phyloP scores from a whole-genome alignment of 495 filamentous ascomycete genomes.

The Penicillium herquei region DNA sequence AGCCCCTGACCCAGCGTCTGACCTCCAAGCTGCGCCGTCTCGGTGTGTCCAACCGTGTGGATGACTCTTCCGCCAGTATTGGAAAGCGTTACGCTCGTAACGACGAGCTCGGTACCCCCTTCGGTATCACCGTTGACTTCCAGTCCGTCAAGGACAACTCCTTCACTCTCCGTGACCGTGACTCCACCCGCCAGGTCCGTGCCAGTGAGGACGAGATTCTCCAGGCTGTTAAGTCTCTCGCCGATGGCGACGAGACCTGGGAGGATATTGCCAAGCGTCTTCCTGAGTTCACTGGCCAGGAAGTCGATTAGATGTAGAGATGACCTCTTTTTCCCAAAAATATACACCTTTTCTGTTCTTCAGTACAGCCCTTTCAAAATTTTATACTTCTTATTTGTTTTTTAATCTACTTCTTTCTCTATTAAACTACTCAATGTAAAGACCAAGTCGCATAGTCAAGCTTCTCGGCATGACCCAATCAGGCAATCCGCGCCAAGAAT shows the following conservation, averaged over 20 bases:
- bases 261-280: conserved; percentile 57
- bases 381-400: background rate
- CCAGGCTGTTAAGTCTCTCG: conserved; percentile 57
- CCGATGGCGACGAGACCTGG: conserved; percentile 65
- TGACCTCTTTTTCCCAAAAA: conserved; percentile 10
- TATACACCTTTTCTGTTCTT: conserved; percentile 21
- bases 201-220: conserved; percentile 65
- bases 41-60: conserved; percentile 62
- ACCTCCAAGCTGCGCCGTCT: conserved; percentile 53
- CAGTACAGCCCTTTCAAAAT: background rate
- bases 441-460: background rate
- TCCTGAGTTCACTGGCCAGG: conserved; percentile 68
- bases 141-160: conserved; percentile 66
- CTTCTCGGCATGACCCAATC: conserved; percentile 15
- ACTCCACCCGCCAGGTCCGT: conserved; percentile 66
- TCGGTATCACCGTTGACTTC: conserved; percentile 69
- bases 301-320: conserved; percentile 50
- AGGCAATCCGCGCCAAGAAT: conserved; percentile 33
- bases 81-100: conserved; percentile 68
- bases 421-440: background rate
- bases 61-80: conserved; percentile 65
- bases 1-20: conserved; percentile 51
- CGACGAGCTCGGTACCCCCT: conserved; percentile 65
- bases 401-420: background rate
- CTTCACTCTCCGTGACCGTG: conserved; percentile 67